Conservation (phyloP, 1,284 basidiomycete species). For the Apiotrichum akiyoshidainum region DNA sequence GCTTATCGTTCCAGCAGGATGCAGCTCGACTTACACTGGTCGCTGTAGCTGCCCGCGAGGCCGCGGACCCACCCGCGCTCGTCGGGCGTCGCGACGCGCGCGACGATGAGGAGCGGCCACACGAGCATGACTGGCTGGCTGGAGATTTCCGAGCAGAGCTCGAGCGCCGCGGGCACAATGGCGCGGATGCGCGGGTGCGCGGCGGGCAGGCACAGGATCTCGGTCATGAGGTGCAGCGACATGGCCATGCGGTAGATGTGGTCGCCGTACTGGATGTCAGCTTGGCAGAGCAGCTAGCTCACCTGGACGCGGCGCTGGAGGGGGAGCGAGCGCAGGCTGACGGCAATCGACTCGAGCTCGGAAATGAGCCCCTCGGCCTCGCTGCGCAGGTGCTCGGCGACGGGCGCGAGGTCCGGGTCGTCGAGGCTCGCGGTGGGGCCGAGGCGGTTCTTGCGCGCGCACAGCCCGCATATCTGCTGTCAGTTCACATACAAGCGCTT, state of each 20-base stretch:
- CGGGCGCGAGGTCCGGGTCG: constrained; percentile 11
- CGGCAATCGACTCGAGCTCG: constrained; percentile 12
- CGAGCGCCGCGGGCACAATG: constrained; percentile 6
- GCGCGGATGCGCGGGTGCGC: background rate
- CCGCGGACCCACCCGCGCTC: constrained; percentile 7
- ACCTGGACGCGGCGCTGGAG: constrained; percentile 19
- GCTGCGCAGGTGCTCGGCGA: constrained; percentile 5
- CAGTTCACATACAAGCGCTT: background rate
- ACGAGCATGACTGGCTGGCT: constrained; percentile 21
- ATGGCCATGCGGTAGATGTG: constrained; percentile 23
- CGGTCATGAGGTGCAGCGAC: constrained; percentile 16
- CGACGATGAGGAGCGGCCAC: constrained; percentile 21
- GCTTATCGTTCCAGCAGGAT: background rate
- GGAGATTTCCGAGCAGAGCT: constrained; percentile 24
- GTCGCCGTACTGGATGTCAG: constrained; percentile 15
- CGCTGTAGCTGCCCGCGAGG: background rate
- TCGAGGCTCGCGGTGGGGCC: constrained; percentile 1
- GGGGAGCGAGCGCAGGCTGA: constrained; percentile 9
- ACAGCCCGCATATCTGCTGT: constrained; percentile 6
- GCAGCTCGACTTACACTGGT: constrained; percentile 3
- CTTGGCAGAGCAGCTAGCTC: background rate
- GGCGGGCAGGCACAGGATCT: constrained; percentile 12
- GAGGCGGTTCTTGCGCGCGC: constrained; percentile 12
- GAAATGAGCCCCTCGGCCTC: constrained; percentile 11
- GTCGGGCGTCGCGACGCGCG: background rate